These are phyloP conservation scores for Neurospora tetrasperma DNA, from an alignment of 495 filamentous ascomycete species.

Conservation along the genomic window DNA sequence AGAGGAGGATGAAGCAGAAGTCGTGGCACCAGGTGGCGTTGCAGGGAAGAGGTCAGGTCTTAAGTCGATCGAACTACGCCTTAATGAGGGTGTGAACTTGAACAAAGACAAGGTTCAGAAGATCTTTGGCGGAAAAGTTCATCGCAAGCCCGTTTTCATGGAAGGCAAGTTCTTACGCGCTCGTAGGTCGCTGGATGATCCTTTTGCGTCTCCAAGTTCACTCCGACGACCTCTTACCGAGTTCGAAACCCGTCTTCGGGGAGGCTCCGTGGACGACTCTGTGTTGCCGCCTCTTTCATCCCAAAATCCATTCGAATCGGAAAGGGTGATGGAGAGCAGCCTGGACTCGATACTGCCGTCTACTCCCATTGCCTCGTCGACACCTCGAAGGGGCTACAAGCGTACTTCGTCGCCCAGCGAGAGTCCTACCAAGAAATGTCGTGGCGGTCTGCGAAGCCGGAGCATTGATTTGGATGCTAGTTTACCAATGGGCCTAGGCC, in stretches of 20 bases:
- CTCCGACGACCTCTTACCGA: conserved; percentile 2
- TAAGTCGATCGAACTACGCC: conserved; percentile 12
- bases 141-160: conserved; percentile 17
- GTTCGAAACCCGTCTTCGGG: conserved; percentile 11
- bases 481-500: neutral
- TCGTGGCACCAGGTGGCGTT: neutral
- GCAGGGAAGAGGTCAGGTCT: neutral
- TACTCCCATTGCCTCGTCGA: conserved; percentile 4
- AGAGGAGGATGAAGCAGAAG: neutral
- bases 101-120: conserved; percentile 14
- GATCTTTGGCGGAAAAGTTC: conserved; percentile 12
- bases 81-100: conserved; percentile 21
- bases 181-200: conserved; percentile 17
- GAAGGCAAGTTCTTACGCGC: conserved; percentile 12
- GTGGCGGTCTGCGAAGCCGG: neutral
- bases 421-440: conserved; percentile 5
- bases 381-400: conserved; percentile 1
- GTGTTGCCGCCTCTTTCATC: conserved; percentile 1
- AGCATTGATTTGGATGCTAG: neutral
- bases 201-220: conserved; percentile 17
- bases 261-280: conserved; percentile 2
- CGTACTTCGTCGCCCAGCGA: neutral
- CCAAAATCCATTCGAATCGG: conserved; percentile 9
- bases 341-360: conserved; percentile 3
- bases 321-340: conserved; percentile 5